Conservation (phyloP, 805 yeast species). For the Starmerella apis region DNA sequence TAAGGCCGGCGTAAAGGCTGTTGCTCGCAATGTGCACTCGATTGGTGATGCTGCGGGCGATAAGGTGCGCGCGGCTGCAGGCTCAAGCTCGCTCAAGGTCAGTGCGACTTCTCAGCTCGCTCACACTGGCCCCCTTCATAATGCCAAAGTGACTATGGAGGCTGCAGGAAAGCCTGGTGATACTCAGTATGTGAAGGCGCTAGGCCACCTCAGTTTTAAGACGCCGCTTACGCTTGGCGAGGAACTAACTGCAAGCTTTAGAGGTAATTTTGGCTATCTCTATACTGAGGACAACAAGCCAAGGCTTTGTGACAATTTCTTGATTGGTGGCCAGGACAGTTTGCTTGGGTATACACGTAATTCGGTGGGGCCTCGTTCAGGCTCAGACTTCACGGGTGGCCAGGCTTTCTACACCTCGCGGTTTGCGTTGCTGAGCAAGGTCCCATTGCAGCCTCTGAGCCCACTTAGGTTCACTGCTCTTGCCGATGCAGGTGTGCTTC, state of each 20-base stretch:
- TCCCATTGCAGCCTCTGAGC: conserved; percentile 42
- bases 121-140: conserved; percentile 14
- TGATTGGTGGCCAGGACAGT: conserved; percentile 61
- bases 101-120: conserved; percentile 37
- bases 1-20: conserved; percentile 46
- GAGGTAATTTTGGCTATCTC: conserved; percentile 22
- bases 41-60: conserved; percentile 44
- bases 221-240: conserved; percentile 21
- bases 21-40: conserved; percentile 47
- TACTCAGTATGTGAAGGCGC: conserved; percentile 27
- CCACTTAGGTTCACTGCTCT: conserved; percentile 55
- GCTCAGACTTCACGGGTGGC: conserved; percentile 55
- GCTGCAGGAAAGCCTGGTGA: conserved; percentile 31
- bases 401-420: conserved; percentile 48
- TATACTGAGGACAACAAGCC: conserved; percentile 29
- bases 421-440: conserved; percentile 44
- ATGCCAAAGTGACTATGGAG: conserved; percentile 32
- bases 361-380: conserved; percentile 53
- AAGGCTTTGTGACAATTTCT: conserved; percentile 66
- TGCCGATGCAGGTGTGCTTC: conserved; percentile 53
- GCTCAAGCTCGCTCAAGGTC: conserved; percentile 44
- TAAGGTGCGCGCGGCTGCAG: conserved; percentile 50
- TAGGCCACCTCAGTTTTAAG: conserved; percentile 13
- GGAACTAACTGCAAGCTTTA: conserved; percentile 21
- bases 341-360: conserved; percentile 56